phyloP scores from a whole-genome alignment of 768 basidiomycete species.

The Leucosporidium yakuticum region DNA sequence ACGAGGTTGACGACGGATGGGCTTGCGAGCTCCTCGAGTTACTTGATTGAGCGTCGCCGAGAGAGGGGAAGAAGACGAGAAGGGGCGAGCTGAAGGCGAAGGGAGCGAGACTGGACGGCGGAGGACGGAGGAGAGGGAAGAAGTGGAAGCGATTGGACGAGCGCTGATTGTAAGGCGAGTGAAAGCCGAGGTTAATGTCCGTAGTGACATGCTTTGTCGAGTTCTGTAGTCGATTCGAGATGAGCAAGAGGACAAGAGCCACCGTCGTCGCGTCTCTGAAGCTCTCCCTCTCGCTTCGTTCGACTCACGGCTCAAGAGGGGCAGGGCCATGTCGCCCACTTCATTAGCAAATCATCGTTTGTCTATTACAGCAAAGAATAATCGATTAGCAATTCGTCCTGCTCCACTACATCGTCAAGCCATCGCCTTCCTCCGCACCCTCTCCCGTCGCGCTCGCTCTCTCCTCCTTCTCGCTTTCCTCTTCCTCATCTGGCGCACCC shows the following conservation, averaged over 20 bases:
- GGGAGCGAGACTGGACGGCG: not conserved
- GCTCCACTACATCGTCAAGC: not conserved
- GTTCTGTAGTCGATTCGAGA: not conserved
- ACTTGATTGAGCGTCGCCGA: constrained; percentile 2
- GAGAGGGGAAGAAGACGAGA: not conserved
- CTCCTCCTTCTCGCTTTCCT: constrained; percentile 3
- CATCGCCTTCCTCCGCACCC: not conserved
- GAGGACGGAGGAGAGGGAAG: not conserved
- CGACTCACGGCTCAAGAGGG: not conserved
- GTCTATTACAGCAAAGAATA: not conserved
- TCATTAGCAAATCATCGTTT: not conserved
- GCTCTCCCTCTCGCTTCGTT: not conserved
- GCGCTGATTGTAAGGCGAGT: not conserved
- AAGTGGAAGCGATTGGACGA: too few species aligned
- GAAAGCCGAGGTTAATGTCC: not conserved
- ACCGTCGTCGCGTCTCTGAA: not conserved
- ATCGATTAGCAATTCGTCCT: not conserved
- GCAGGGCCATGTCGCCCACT: not conserved
- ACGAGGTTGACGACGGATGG: not conserved
- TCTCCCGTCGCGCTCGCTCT: constrained; percentile 2
- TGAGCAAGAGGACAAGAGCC: not conserved
- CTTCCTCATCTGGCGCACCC: constrained; percentile 1
- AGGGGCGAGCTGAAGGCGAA: too few species aligned
- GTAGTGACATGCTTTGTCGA: not conserved
- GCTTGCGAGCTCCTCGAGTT: not conserved